phyloP scores from a whole-genome alignment of 345 rosid genomes.

The Hirschfeldia incana region DNA sequence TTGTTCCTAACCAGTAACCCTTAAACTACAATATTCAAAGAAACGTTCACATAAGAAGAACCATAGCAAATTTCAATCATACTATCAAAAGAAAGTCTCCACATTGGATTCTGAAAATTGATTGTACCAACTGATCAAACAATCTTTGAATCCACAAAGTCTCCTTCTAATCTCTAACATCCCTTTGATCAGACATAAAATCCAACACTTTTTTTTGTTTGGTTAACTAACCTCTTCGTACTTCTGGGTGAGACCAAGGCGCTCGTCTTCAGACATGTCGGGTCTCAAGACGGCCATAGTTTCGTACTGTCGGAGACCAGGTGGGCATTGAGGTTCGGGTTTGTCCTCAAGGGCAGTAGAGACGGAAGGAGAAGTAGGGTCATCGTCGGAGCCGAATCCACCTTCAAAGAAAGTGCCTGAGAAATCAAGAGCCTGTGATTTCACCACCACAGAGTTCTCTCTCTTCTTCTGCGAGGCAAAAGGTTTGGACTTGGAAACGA shows the following conservation, averaged over 20 bases:
- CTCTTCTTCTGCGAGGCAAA: slow-evolving; percentile 11
- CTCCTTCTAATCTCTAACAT: no score
- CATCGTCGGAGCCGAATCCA: slow-evolving; percentile 70
- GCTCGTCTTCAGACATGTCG: slow-evolving; percentile 92
- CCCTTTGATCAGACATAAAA: no score
- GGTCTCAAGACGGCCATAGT: slow-evolving; percentile 90
- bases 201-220: no score
- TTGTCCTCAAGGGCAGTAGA: slow-evolving; percentile 63
- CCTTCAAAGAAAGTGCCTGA: slow-evolving; percentile 81
- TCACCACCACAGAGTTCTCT: slow-evolving; percentile 29
- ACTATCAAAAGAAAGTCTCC: no score
- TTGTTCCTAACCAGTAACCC: no score
- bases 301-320: slow-evolving; percentile 86
- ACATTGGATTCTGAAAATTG: no score
- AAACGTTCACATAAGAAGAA: no score
- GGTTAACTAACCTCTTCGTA: slow-evolving; percentile 79
- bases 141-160: no score
- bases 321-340: slow-evolving; percentile 86
- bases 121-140: no score
- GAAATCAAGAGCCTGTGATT: slow-evolving; percentile 70
- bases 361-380: slow-evolving; percentile 48
- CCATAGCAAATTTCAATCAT: no score
- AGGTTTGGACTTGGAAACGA: slow-evolving; percentile 39
- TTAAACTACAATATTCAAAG: no score
- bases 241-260: slow-evolving; percentile 84